A percentile compares a stretch with the other conserved stretches of the same genome.
phyloP scores from a whole-genome alignment of 2,329 filamentous ascomycete species.

The Colletotrichum sp. region DNA sequence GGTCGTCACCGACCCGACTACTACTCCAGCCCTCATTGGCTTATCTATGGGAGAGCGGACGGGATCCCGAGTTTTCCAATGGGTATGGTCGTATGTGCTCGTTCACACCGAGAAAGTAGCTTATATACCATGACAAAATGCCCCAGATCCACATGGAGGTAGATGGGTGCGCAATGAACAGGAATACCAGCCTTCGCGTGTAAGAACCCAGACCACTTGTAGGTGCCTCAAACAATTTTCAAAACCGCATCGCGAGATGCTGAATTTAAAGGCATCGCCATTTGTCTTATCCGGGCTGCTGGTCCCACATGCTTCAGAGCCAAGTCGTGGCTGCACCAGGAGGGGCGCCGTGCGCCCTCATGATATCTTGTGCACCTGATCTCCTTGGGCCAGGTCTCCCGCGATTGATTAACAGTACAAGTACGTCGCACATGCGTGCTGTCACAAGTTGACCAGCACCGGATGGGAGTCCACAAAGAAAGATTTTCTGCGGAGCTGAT shows the following conservation, averaged over 20 bases:
- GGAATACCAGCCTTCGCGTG: not conserved
- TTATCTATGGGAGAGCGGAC: too few relatives aligned
- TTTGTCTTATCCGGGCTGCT: not conserved
- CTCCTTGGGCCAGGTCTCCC: not conserved
- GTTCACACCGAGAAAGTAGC: rapidly evolving
- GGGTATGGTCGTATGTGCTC: too few relatives aligned
- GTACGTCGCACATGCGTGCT: not conserved
- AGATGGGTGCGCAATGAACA: not conserved
- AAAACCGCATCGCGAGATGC: not conserved
- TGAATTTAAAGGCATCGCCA: not conserved
- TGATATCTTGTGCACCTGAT: not conserved
- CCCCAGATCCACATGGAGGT: not conserved
- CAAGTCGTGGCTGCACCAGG: not conserved
- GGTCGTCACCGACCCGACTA: too few relatives aligned
- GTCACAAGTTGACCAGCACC: too few relatives aligned
- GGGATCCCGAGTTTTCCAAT: not conserved
- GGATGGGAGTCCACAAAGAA: too few relatives aligned
- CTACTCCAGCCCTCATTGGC: too few relatives aligned
- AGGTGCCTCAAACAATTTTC: not conserved
- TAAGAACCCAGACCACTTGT: not conserved
- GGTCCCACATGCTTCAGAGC: not conserved
- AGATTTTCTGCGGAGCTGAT: too few relatives aligned
- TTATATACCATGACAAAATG: not conserved
- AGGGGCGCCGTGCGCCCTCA: not conserved
- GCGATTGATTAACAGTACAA: not conserved